A percentile compares a stretch with the other conserved stretches of the same genome.
Evolutionary conservation across 2,329 filamentous ascomycete species (phyloP).

Genomic region (Alternaria sp.): DNA sequence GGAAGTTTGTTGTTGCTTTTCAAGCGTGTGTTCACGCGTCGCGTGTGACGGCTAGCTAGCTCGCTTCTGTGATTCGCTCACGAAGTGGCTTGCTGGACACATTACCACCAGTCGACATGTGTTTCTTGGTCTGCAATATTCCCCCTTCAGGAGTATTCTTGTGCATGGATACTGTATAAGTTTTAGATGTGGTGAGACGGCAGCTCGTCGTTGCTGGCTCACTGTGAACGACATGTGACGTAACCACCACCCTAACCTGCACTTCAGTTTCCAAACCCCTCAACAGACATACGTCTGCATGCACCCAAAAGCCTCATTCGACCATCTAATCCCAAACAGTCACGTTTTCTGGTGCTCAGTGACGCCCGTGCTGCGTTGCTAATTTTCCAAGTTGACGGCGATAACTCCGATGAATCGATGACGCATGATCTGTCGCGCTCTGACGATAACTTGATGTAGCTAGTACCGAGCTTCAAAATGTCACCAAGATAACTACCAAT

Average conservation of each 20-base stretch:
- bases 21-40: too few relatives aligned
- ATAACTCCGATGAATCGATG: not conserved
- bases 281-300: not conserved
- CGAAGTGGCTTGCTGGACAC: too few relatives aligned
- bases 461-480: not conserved
- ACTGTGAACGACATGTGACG: not conserved
- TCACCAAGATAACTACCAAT: not conserved
- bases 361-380: not conserved
- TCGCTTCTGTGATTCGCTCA: too few relatives aligned
- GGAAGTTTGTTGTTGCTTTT: too few relatives aligned
- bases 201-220: not conserved
- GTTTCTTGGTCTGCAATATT: not conserved
- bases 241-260: not conserved
- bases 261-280: not conserved
- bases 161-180: too few relatives aligned
- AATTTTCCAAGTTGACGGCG: not conserved
- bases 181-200: not conserved
- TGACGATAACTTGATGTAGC: constrained; percentile 8
- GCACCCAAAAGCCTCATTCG: not conserved
- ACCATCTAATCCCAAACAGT: not conserved
- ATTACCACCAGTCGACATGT: not conserved
- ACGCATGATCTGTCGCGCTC: constrained; percentile 3
- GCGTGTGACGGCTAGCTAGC: too few relatives aligned
- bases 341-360: not conserved
- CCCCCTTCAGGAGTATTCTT: not conserved